Evolutionary conservation across 176 grass and related monocot genomes (phyloP), one percentile per base, ranked within the genome.

Genomic region (Cenchrus purpureus): DNA sequence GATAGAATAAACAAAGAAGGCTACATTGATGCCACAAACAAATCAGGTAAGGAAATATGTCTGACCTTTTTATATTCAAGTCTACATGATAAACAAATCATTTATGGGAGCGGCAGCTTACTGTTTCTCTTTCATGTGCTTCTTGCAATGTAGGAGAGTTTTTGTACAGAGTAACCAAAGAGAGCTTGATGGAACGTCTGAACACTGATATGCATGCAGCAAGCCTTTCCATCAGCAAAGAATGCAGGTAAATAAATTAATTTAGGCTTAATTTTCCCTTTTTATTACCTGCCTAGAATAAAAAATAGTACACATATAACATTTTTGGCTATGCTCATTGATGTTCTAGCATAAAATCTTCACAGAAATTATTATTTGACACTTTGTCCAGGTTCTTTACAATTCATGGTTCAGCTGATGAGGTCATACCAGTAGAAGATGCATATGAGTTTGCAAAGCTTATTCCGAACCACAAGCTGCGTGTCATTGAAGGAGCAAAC

Each of bases 351-450:
- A 42, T 61, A 63, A 69, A 71, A 16, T 68, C 15, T 12, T 79
- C 43, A 22, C 15, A 19, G 14, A 44, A 45, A 15, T 10, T 48
- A 53, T 44, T 25, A 12, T 57, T 56, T 5, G 29, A 57, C 52
- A 56, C 32, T 72, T 19, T 88, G 10, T 51, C 52, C 65, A 98
- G 93, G 68, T 94, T 98, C 42, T 91, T 95, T 66, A 93, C 83
- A 44, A 65, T 98, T 85, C 95, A 98, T 74, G 93, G 95, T 82
- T 90, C 95, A 80, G 77, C 92, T 69, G 93, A 98, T 71, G 87
- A 92, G 46, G 43, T 83, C 77, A 88, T 98, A 88, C 92, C 95
- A 1, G 82, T 90, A 64, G 82, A 87, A 89, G 95, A 98, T 90
- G 93, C 95, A 45, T 82, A 89, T 8, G 88, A 97, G 60, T 97